Evolutionary conservation across 257 asterid species (phyloP).

Genomic region (Knoxia roxburghii): DNA sequence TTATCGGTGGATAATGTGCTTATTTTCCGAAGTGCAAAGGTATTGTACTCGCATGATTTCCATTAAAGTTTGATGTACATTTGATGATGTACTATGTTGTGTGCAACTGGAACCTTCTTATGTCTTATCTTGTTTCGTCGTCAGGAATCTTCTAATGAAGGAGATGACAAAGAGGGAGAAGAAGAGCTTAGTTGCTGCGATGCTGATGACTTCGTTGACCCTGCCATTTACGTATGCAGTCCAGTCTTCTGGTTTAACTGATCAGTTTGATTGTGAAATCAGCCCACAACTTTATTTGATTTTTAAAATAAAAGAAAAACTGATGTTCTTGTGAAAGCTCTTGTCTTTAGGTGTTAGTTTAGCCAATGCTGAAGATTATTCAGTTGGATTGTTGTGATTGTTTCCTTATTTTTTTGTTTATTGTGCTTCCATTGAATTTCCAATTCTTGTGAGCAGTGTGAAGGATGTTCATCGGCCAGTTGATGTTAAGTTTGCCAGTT

Average conservation of each 20-base stretch:
- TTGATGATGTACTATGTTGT: not conserved
- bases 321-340: not conserved
- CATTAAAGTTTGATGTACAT: constrained; percentile 8
- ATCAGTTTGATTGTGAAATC: not conserved
- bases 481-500: not conserved
- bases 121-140: not conserved
- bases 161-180: constrained; percentile 22
- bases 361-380: not conserved
- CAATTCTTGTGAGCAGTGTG: not conserved
- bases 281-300: not conserved
- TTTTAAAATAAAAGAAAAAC: not conserved
- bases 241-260: not conserved
- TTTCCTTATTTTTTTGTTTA: not conserved
- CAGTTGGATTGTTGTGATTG: not conserved
- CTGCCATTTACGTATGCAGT: constrained; percentile 45
- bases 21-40: constrained; percentile 44
- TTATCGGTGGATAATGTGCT: constrained; percentile 54
- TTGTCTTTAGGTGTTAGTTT: not conserved
- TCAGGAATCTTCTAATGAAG: constrained; percentile 30
- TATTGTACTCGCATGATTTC: constrained; percentile 8
- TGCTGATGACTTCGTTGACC: constrained; percentile 38
- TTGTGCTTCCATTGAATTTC: not conserved
- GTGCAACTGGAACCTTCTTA: not conserved
- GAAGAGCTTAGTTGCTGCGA: constrained; percentile 39
- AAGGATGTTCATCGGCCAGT: not conserved